Evolutionary conservation across 1,284 basidiomycete genomes (phyloP).

Genomic region (Papiliotrema laurentii): DNA sequence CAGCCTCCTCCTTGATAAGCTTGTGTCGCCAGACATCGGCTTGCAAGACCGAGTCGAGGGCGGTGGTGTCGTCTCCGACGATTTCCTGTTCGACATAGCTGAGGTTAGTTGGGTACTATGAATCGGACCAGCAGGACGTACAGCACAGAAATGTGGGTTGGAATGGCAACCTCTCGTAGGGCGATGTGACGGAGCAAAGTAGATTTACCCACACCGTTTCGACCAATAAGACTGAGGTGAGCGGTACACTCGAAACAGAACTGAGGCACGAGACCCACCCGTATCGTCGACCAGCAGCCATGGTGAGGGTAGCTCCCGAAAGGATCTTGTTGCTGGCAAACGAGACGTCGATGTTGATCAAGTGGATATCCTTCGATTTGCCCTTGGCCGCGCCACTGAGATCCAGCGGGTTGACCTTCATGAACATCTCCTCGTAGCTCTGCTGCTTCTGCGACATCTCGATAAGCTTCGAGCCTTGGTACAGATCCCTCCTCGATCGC

Average conservation of each 20-base stretch:
- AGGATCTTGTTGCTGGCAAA: slow-evolving; percentile 91
- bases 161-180: slow-evolving; percentile 88
- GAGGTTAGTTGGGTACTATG: background rate
- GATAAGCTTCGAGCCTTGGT: slow-evolving; percentile 92
- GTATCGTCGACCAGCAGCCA: slow-evolving; percentile 83
- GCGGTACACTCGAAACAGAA: slow-evolving; percentile 7
- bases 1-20: slow-evolving; percentile 72
- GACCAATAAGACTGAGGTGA: slow-evolving; percentile 54
- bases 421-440: slow-evolving; percentile 97
- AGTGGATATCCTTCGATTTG: slow-evolving; percentile 94
- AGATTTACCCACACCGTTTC: slow-evolving; percentile 91
- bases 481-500: slow-evolving; percentile 66
- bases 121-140: slow-evolving; percentile 47
- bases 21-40: slow-evolving; percentile 96
- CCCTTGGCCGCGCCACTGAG: slow-evolving; percentile 70
- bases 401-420: slow-evolving; percentile 97
- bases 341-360: slow-evolving; percentile 92
- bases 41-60: slow-evolving; percentile 90
- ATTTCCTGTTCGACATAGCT: slow-evolving; percentile 94
- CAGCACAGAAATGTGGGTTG: slow-evolving; percentile 89
- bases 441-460: slow-evolving; percentile 92
- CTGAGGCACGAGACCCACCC: slow-evolving; percentile 48
- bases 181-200: slow-evolving; percentile 95
- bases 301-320: slow-evolving; percentile 72
- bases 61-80: slow-evolving; percentile 85